A percentile compares a stretch with the other conserved stretches of the same genome.
These are phyloP conservation scores for Annona squamosa DNA, from an alignment of 164 flowering plant species.

Conservation along the genomic window DNA sequence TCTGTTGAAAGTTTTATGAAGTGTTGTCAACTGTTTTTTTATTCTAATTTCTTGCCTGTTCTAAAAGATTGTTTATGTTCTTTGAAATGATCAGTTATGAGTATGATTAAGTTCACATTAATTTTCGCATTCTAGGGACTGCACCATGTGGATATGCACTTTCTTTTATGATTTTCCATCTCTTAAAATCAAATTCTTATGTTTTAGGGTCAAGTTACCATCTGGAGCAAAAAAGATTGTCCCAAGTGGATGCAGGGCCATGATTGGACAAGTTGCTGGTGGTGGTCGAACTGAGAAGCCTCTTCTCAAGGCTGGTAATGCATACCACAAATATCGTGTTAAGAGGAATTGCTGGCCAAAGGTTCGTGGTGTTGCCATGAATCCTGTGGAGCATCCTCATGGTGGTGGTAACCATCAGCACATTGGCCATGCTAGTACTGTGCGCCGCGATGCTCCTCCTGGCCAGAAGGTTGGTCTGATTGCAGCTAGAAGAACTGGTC, in stretches of 20 bases:
- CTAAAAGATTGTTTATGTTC: no score
- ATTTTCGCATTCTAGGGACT: no score
- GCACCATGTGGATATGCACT: background rate
- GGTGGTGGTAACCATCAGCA: conserved; percentile 28
- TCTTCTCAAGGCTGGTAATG: conserved; percentile 18
- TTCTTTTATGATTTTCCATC: background rate
- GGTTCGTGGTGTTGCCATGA: conserved; percentile 22
- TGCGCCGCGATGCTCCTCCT: conserved; percentile 20
- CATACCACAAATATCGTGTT: conserved; percentile 18
- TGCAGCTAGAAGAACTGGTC: conserved; percentile 23
- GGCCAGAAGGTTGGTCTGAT: conserved; percentile 19
- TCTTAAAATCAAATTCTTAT: background rate
- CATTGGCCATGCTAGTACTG: conserved; percentile 44
- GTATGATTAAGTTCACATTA: no score
- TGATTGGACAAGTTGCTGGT: conserved; percentile 22
- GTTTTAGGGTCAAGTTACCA: conserved; percentile 15
- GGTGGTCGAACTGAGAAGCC: conserved; percentile 22
- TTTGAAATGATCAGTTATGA: no score
- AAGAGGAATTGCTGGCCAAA: conserved; percentile 24
- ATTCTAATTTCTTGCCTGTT: no score
- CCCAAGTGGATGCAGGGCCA: conserved; percentile 17
- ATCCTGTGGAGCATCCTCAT: conserved; percentile 21
- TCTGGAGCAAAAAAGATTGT: conserved; percentile 43
- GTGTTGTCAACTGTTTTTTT: no score
- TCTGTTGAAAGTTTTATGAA: no score